phyloP scores from a whole-genome alignment of 225 moss, liverwort and hornwort species.

The Antitrichia curtipendula region DNA sequence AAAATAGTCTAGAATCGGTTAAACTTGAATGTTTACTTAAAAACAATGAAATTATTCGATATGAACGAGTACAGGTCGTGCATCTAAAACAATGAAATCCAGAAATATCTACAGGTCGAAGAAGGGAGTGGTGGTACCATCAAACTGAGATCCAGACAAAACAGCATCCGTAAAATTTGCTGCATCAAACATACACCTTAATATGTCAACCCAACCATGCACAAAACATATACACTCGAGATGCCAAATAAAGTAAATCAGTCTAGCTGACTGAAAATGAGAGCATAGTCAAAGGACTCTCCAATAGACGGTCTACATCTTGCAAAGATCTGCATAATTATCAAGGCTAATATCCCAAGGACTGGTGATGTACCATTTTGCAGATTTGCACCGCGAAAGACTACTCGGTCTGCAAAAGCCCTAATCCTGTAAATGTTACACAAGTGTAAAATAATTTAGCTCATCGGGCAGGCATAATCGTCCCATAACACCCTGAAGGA shows the following conservation, averaged over 20 bases:
- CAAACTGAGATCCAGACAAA: constrained; percentile 64
- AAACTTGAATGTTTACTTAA: neutral
- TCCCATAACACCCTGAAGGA: neutral
- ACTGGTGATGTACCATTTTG: constrained; percentile 31
- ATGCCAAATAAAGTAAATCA: neutral
- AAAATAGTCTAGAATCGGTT: neutral
- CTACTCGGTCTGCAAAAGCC: constrained; percentile 73
- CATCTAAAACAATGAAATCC: neutral
- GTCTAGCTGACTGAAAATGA: neutral
- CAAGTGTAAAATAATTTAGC: neutral
- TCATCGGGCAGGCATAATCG: neutral
- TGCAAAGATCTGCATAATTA: neutral
- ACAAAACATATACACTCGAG: neutral
- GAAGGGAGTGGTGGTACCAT: constrained; percentile 18
- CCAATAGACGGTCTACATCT: neutral
- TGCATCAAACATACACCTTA: constrained; percentile 12
- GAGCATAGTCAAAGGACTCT: neutral
- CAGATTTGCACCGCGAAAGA: constrained; percentile 64
- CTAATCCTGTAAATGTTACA: constrained; percentile 37
- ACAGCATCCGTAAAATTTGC: constrained; percentile 72
- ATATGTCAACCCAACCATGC: neutral
- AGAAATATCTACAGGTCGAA: neutral
- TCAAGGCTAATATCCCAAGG: neutral
- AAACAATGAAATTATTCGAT: neutral
- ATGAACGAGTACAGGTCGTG: neutral